Percentiles rank a stretch among this genome's conserved stretches.
Conservation (phyloP, 345 rosid genomes). For the Salix koriyanagi region DNA sequence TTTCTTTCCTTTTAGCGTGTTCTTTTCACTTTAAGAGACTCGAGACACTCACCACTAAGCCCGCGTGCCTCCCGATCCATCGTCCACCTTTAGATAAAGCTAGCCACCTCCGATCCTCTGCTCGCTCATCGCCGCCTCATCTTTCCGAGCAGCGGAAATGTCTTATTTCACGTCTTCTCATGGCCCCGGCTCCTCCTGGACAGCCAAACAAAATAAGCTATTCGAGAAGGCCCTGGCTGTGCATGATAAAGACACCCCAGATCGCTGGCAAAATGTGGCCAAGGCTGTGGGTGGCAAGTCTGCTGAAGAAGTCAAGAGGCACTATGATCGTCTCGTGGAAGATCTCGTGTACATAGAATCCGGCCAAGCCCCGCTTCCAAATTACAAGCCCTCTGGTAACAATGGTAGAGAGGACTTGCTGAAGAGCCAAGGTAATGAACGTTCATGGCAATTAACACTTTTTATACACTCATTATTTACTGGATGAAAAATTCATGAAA, state of each 20-base stretch:
- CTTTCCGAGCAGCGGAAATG: neutral
- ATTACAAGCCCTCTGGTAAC: conserved; percentile 39
- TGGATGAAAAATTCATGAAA: neutral
- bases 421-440: conserved; percentile 38
- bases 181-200: conserved; percentile 60
- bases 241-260: conserved; percentile 79
- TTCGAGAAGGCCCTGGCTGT: conserved; percentile 85
- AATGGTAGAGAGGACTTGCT: conserved; percentile 33
- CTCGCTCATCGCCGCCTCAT: neutral
- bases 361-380: conserved; percentile 65
- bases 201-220: conserved; percentile 64
- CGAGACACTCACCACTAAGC: neutral
- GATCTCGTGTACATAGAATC: conserved; percentile 70
- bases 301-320: conserved; percentile 70
- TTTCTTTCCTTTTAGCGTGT: conserved; percentile 7
- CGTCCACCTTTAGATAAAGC: neutral
- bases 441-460: neutral
- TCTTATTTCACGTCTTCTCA: conserved; percentile 34
- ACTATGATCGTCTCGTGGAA: conserved; percentile 76
- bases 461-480: neutral
- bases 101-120: too few relatives aligned
- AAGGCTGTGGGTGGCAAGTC: conserved; percentile 74
- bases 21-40: conserved; percentile 1
- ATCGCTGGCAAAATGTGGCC: conserved; percentile 92
- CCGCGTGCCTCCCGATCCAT: neutral